Base-by-base conservation (phyloP, 805 yeast species). In the Barnettozyma californica region DNA sequence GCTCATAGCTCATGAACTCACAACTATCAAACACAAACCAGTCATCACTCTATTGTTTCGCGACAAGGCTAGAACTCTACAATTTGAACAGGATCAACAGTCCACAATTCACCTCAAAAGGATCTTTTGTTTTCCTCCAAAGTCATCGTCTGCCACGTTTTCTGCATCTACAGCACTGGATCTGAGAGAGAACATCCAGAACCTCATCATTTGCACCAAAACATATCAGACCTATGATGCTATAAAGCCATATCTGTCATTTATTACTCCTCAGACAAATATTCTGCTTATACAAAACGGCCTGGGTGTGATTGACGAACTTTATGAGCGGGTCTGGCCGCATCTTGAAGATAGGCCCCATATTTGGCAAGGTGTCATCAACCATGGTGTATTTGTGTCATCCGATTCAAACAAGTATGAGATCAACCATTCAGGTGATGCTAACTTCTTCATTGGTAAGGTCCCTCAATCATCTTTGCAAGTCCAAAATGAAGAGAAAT, bases 231-330 rank as follows among this genome's bases (percentile, higher is more conserved):
- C 95, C 0, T 67, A 73, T 20, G 63, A 65, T 4, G 95, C 97
- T 0, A 51, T 91, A 16, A 60, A 58, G 31, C 84, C 84, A 3
- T 70, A 81, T 45, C 52, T 79, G 19, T 71, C 75, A 1, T 67
- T 67, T 47, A 72, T 92, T 26, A 64, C 67, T 26, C 60, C 68
- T 2, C 61, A 71, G 2, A 79, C 95, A 2, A 84, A 81, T 51
- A 67, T 91, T 11, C 59, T 92, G 35, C 65, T 94, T 20, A 66
- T 92, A 7, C 98, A 94, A 57, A 94, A 94, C 63, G 99, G 99
- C 1, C 74, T 90, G 72, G 98, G 98, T 9, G 82, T 86, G 20
- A 69, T 78, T 7, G 86, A 85, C 10, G 71, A 74, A 38, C 61
- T 90, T 31, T 67, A 70, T 14, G 67, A 70, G 3, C 60, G 67